Evolutionary conservation across 305 asterid genomes (phyloP).

Genomic region (Euphrasia arctica): DNA sequence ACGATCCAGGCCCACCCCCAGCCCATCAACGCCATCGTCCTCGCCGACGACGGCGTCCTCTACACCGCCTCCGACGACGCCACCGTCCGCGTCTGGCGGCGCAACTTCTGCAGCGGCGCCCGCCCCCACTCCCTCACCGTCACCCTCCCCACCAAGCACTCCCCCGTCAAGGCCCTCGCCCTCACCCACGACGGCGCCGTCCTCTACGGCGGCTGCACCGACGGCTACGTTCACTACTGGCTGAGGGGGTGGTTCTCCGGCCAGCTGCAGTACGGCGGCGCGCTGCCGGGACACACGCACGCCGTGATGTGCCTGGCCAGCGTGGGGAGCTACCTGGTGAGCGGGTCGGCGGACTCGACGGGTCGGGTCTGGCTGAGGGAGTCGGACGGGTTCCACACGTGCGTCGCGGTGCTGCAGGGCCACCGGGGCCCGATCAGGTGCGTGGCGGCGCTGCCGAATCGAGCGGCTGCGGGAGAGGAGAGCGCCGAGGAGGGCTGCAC

Average conservation of each 20-base stretch:
- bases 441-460: conserved; percentile 38
- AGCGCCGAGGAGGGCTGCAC: conserved; percentile 60
- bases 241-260: conserved; percentile 85
- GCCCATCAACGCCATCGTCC: conserved; percentile 68
- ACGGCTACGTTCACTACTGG: conserved; percentile 91
- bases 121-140: conserved; percentile 84
- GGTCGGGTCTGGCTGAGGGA: conserved; percentile 73
- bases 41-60: conserved; percentile 81
- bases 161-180: conserved; percentile 76
- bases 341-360: conserved; percentile 82
- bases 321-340: conserved; percentile 47
- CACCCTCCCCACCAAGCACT: conserved; percentile 70
- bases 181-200: conserved; percentile 58
- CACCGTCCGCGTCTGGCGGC: conserved; percentile 82
- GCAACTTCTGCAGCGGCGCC: conserved; percentile 69
- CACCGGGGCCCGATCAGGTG: conserved; percentile 86
- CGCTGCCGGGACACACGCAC: conserved; percentile 83
- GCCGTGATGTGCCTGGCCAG: conserved; percentile 73
- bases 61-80: conserved; percentile 94
- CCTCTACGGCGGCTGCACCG: conserved; percentile 83
- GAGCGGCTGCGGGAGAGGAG: conserved; percentile 36
- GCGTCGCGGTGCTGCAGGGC: conserved; percentile 68
- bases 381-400: conserved; percentile 54
- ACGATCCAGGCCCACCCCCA: conserved; percentile 89
- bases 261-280: conserved; percentile 80